Evolutionary conservation across 176 grass and related monocot species (phyloP).

Genomic region (Themeda triandra): DNA sequence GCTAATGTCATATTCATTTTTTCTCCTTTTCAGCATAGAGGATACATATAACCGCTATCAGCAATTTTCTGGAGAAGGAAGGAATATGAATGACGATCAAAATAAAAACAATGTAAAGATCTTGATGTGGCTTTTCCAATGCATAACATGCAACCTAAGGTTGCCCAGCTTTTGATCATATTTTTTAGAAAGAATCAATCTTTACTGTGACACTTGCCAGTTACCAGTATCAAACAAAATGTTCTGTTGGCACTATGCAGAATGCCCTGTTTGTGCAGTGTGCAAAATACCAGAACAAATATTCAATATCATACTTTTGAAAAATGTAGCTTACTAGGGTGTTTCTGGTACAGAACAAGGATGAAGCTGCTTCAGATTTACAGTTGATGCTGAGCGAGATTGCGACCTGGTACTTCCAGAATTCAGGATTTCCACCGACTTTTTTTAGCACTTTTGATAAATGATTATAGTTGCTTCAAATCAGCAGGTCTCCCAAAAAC

Average conservation of each 20-base stretch:
- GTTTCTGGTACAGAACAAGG: background rate
- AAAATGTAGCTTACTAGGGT: background rate
- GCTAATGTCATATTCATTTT: background rate
- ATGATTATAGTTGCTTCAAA: background rate
- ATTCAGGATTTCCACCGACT: background rate
- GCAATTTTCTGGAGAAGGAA: background rate
- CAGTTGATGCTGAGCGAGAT: background rate
- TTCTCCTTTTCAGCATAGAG: background rate
- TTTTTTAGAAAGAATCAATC: background rate
- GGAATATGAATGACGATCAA: background rate
- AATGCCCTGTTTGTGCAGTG: background rate
- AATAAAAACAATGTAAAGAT: background rate
- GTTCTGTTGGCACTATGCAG: background rate
- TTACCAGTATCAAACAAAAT: background rate
- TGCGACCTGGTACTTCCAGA: background rate
- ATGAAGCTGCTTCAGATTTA: background rate
- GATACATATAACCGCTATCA: slow-evolving; percentile 7
- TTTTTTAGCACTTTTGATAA: background rate
- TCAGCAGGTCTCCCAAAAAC: background rate
- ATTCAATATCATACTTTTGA: background rate
- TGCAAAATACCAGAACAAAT: background rate
- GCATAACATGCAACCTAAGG: background rate
- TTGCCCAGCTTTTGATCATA: background rate
- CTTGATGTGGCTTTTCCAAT: background rate
- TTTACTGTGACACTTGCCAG: background rate